Evolutionary conservation across 257 asterid species (phyloP).

Genomic region (Fraxinus pennsylvanica): DNA sequence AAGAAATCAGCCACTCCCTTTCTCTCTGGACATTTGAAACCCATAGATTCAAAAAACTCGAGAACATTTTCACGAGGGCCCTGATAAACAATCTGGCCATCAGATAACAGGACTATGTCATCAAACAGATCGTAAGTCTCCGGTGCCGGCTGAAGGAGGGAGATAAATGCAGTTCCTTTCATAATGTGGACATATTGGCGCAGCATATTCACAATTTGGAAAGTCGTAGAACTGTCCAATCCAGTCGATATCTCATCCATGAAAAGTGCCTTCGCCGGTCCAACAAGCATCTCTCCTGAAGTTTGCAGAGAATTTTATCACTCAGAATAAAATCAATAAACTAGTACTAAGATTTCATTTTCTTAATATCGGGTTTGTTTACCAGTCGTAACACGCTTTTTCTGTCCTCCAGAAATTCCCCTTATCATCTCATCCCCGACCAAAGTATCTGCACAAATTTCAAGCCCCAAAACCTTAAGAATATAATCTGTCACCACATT

Average conservation of each 20-base stretch:
- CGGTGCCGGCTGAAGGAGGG: conserved; percentile 52
- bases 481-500: conserved; percentile 41
- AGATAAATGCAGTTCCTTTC: conserved; percentile 46
- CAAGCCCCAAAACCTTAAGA: conserved; percentile 50
- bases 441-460: conserved; percentile 57
- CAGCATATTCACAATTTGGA: conserved; percentile 36
- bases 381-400: conserved; percentile 56
- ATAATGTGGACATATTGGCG: conserved; percentile 40
- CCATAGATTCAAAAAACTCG: conserved; percentile 44
- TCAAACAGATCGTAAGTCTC: conserved; percentile 50
- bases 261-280: conserved; percentile 46
- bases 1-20: conserved; percentile 52
- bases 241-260: conserved; percentile 56
- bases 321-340: not conserved
- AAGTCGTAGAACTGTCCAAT: conserved; percentile 50
- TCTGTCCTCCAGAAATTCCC: conserved; percentile 64
- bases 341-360: not conserved
- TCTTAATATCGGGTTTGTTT: not conserved
- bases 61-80: conserved; percentile 43
- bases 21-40: conserved; percentile 49
- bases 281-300: conserved; percentile 53
- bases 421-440: conserved; percentile 59
- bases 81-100: conserved; percentile 41
- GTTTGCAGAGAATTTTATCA: conserved; percentile 10
- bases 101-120: conserved; percentile 44